Percentiles rank a stretch among this genome's conserved stretches.
These are phyloP conservation scores for Colletotrichum spaethianum DNA, from an alignment of 2,329 filamentous ascomycete species.

Conservation along the genomic window DNA sequence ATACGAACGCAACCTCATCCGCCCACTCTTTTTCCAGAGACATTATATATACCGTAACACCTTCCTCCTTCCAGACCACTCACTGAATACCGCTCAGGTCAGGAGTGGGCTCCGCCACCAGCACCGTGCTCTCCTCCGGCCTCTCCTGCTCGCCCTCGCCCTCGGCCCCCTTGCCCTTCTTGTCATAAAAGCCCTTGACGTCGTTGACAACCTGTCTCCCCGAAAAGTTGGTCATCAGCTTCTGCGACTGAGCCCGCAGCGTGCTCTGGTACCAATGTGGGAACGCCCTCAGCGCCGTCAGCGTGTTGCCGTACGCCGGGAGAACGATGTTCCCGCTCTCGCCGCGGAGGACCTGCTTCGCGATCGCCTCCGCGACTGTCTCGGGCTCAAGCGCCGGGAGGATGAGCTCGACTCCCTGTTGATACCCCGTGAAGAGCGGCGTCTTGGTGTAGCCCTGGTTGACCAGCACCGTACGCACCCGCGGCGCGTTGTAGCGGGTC, in stretches of 20 bases:
- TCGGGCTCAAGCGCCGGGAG: constrained; percentile 69
- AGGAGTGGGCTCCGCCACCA: constrained; percentile 48
- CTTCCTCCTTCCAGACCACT: neutral
- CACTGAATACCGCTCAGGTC: neutral
- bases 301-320: constrained; percentile 59
- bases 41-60: neutral
- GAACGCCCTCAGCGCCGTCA: constrained; percentile 63
- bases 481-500: constrained; percentile 72
- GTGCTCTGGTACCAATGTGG: constrained; percentile 75
- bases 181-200: constrained; percentile 55
- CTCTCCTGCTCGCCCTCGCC: constrained; percentile 44
- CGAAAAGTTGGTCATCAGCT: constrained; percentile 59
- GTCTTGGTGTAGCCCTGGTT: constrained; percentile 75
- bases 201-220: constrained; percentile 65
- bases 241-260: constrained; percentile 60
- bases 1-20: neutral
- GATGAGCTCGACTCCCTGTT: constrained; percentile 65
- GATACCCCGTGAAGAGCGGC: constrained; percentile 71
- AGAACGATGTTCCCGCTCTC: constrained; percentile 69
- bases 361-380: constrained; percentile 75
- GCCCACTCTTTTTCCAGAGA: neutral
- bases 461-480: constrained; percentile 76
- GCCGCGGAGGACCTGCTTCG: constrained; percentile 71
- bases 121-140: constrained; percentile 53
- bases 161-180: constrained; percentile 42